Evolutionary conservation across 306 rosid genomes (phyloP), one percentile per base, ranked within the genome.

Genomic region (Glycine tomentella): DNA sequence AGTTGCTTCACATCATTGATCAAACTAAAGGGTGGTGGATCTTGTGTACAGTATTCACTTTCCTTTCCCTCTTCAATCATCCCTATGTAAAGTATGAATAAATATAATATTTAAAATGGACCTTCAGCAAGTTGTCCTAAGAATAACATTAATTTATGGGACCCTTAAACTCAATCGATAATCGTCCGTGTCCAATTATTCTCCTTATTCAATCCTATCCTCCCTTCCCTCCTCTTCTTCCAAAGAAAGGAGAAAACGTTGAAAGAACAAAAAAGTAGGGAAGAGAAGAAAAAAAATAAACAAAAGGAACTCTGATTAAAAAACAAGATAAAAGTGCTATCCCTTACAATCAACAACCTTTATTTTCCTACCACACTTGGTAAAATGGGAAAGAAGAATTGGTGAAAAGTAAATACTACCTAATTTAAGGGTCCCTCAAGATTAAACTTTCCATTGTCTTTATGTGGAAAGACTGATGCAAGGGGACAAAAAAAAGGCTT

Each of bases 351-450:
- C 31, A 25, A 56, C 74, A 69, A 50, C 51, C 57, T 62, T 70
- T 69, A 33, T 68, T 31, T 70, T 4, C 33, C 67, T 82, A 63
- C 69, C 78, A 80, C 55, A 73, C 50, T 9, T 0, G 84, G 85
- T 80, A 61, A 82, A 83, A 82, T 48, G 25, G 59, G 69, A 71
- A 25, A 80, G 85, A 83, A 76, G 78, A 50, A 56, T 16, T 45
- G 51, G 78, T 80, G 58, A 80, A 80, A 80, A 67, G 81, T 80
- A 83, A 83, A 83, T 44, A 42, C 78, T 64, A 36, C 70, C 74
- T 75, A 63, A 79, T 70, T 75, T 25, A 64, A 25, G 77, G 83
- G 70, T 72, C 85, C 89, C 59, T 61, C 78, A 76, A 83, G 78
- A 45, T 69, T 66, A 72, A 80, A 71, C 72, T 75, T 49, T 71